A percentile compares a stretch with the other conserved stretches of the same genome.
phyloP scores from a whole-genome alignment of 2,329 filamentous ascomycete genomes.

The Fonsecaea nubica region DNA sequence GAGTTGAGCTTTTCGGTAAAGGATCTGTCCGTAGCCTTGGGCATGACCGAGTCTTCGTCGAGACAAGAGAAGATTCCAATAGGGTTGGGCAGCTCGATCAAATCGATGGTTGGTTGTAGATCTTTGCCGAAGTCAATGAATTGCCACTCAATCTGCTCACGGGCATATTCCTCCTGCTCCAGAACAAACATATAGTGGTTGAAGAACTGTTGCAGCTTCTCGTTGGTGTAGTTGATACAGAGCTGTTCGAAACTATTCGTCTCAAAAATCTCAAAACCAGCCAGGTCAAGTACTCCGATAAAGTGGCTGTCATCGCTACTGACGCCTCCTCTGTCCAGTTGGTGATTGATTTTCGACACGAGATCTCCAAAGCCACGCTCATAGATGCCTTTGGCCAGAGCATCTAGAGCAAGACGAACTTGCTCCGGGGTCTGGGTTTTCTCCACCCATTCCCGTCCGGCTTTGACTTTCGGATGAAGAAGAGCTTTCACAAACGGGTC shows the following conservation, averaged over 20 bases:
- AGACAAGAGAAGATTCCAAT: conserved; percentile 99
- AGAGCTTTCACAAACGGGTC: conserved; percentile 88
- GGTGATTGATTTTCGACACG: conserved; percentile 87
- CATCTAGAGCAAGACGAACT: conserved; percentile 86
- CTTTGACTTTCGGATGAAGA: conserved; percentile 91
- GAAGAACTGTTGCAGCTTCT: conserved; percentile 99
- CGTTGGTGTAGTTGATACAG: conserved; percentile 99
- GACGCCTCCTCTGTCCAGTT: conserved; percentile 84
- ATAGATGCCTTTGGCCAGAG: conserved; percentile 95
- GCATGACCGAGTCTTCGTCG: conserved; percentile 98
- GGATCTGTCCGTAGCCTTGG: conserved; percentile 93
- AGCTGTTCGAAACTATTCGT: conserved; percentile 98
- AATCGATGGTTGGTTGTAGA: conserved; percentile 93
- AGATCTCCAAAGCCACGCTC: conserved; percentile 94
- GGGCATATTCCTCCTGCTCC: conserved; percentile 96
- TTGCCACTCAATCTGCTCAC: conserved; percentile 98
- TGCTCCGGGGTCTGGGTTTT: conserved; percentile 98
- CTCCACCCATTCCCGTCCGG: conserved; percentile 96
- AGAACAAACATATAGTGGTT: conserved; percentile 99
- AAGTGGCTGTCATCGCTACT: conserved; percentile 89
- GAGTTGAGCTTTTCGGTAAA: conserved; percentile 98
- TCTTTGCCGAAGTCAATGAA: conserved; percentile 99
- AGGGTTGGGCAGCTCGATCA: conserved; percentile 94
- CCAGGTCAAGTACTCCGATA: conserved; percentile 98
- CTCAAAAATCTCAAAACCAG: conserved; percentile 98